Evolutionary conservation across 139 green algal species (phyloP), one percentile per base, ranked within the genome.

Genomic region (Yamagishiella unicocca): DNA sequence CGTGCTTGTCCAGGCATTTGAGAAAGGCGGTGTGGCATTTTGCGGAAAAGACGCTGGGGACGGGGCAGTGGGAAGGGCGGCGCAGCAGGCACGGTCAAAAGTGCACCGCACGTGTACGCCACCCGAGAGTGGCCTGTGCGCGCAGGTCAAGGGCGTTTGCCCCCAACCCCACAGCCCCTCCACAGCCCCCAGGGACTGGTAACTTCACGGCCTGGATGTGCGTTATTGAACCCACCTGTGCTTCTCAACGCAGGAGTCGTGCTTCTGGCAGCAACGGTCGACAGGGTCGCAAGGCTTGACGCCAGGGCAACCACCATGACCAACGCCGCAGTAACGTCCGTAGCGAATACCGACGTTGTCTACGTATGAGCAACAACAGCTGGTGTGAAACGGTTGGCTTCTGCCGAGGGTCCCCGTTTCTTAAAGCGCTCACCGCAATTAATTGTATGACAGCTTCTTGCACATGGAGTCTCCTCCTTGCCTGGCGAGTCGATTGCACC

Each of bases 231-330:
- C 46, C 3, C 33, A 86, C 80, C 62, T 78, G 5, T 77, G 2
- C 64, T 77, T 77, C 42, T 75, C 80, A 24, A 86, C 80, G 62
- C 80, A 86, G 3, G 45, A 19, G 45, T 86, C 80, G 31, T 86
- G 80, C 31, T 53, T 53, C 21, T 76, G 42, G 64, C 80, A 86
- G 42, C 80, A 86, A 10, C 21, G 31, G 80, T 86, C 80, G 24
- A 86, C 80, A 10, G 80, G 80, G 50, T 86, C 80, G 62, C 80
- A 86, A 9, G 80, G 80, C 62, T 86, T 77, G 4, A 86, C 80
- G 19, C 80, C 80, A 5, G 62, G 43, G 31, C 80, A 86, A 12
- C 80, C 80, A 19, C 80, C 80, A 37, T 86, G 80, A 4, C 80
- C 80, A 19, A 86, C 80, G 35, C 80, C 80, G 31, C 80, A 86